phyloP scores from a whole-genome alignment of 345 rosid genomes.

The Gossypium turneri region DNA sequence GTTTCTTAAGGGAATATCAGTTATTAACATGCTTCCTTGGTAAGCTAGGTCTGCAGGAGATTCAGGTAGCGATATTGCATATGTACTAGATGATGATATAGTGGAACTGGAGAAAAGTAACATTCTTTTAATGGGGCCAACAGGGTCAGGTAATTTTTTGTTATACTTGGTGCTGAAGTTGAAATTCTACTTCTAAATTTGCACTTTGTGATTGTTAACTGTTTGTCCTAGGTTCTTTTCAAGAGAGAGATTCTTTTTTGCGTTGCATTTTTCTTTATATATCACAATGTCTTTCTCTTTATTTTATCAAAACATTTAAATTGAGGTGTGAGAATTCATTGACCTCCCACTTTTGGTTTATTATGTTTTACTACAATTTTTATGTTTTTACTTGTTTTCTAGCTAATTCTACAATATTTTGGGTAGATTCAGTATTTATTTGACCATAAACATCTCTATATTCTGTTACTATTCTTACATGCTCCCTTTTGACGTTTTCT shows the following conservation, averaged over 20 bases:
- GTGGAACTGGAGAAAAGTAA: slow-evolving; percentile 99
- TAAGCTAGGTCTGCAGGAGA: slow-evolving; percentile 70
- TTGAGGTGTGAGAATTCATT: not conserved
- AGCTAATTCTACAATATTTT: not conserved
- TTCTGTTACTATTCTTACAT: slow-evolving; percentile 32
- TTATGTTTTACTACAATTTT: slow-evolving; percentile 1
- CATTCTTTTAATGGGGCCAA: slow-evolving; percentile 97
- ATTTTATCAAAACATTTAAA: not conserved
- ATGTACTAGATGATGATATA: slow-evolving; percentile 57
- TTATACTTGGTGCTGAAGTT: not conserved
- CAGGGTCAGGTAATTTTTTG: slow-evolving; percentile 82
- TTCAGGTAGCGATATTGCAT: slow-evolving; percentile 30
- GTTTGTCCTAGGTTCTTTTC: not conserved
- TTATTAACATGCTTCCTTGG: slow-evolving; percentile 38
- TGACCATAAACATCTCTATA: not conserved
- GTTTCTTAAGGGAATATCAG: not conserved
- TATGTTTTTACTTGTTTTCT: not conserved
- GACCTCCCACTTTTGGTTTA: not conserved
- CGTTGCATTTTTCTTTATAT: not conserved
- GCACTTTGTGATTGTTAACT: not conserved
- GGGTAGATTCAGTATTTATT: not conserved
- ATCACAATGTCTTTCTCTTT: not conserved
- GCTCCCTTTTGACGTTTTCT: slow-evolving; percentile 39
- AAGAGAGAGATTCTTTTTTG: not conserved
- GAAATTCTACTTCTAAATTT: not conserved